Base-by-base conservation (phyloP, 2,329 filamentous ascomycete genomes). In the Fusarium nanum region DNA sequence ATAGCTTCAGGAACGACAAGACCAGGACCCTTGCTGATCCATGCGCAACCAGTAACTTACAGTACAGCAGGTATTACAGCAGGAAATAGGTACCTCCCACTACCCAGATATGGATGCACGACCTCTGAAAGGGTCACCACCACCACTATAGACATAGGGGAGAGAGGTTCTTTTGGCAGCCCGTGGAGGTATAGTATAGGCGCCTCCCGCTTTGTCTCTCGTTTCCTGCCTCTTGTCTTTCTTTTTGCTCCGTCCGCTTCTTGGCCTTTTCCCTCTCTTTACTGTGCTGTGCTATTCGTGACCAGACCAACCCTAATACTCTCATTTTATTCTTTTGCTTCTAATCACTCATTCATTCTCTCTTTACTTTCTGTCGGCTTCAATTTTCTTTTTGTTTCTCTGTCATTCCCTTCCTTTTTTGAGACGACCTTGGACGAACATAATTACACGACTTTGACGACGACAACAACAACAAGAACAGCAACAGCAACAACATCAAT, bases 401-500 rank as follows among this genome's bases (percentile, higher is more conserved):
- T 50, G 47, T 57, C 41, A 47, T 58, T 25, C 53, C 34, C 42
- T 60, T 57, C 16, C 47, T 46, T 47, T 47, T 60, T 56, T 50
- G 53, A 68, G 60, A 70, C 68, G 67, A 70, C 58, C 45, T 49
- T 57, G 48, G 52, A 71, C 64, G 68, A 71, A 53, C 48, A 53
- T 58, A 52, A 64, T 32, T 60, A 44, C 18, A 64, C 67, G 59
- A 71, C 60, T 64, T 73, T 68, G 62, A 70, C 65, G 64, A 75
- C 70, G 65, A 60, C 67, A 20, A 28, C 27, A 28, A 27, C 25
- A 52, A 41, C 34, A 52, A 27, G 23, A 32, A 18, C n/a, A 52
- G 20, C 32, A 52, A 27, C 34, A 41, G 20, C 32, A 34, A 34
- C 14, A 52, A 52, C 22, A 52, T 41, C 57, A 67, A 69, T 54